Evolutionary conservation across 345 rosid species (phyloP), one percentile per base, ranked within the genome.

Genomic region (Sisymbrium irio): DNA sequence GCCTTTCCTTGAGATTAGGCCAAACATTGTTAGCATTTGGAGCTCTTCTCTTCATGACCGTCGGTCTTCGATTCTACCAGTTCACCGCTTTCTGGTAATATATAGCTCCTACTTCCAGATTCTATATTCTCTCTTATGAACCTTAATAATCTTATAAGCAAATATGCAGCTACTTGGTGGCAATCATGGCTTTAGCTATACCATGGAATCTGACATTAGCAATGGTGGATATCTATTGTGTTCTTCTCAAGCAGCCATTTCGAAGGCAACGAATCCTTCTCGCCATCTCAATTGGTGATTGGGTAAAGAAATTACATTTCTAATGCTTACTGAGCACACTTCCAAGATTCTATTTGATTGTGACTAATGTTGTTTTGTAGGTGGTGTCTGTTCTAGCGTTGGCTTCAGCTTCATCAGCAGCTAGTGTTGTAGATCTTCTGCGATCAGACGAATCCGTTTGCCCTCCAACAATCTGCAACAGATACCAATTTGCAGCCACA

Each of bases 181-280:
- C 88, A 20, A 81, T 87, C 80, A 93, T 93, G 97, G 94, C 96
- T 46, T 81, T 91, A 80, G 82, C 86, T 5, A 87, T 93, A 69
- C 98, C 98, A 25, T 93, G 98, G 97, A 89, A 93, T 74, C 67
- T 85, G 71, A 84, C 94, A 36, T 68, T 93, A 76, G 96, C 89
- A 45, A 72, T 93, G 78, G 86, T 90, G 33, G 98, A 93, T 79
- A 92, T 86, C 42, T 90, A 89, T 79, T 93, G 83, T 22, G 78
- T 88, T 61, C 67, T 90, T 44, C 88, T 85, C 27, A 82, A 86
- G 73, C 83, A 90, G 67, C 88, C 85, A 6, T 61, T 88, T 69
- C 86, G 81, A 9, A 92, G 86, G 53, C 91, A 82, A 4, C 78
- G 89, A 68, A 77, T 89, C 22, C 71, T 90, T 40, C 69, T 86